These are phyloP conservation scores for Rugosomyces carneus DNA, from an alignment of 1,284 basidiomycete genomes.

Conservation along the genomic window DNA sequence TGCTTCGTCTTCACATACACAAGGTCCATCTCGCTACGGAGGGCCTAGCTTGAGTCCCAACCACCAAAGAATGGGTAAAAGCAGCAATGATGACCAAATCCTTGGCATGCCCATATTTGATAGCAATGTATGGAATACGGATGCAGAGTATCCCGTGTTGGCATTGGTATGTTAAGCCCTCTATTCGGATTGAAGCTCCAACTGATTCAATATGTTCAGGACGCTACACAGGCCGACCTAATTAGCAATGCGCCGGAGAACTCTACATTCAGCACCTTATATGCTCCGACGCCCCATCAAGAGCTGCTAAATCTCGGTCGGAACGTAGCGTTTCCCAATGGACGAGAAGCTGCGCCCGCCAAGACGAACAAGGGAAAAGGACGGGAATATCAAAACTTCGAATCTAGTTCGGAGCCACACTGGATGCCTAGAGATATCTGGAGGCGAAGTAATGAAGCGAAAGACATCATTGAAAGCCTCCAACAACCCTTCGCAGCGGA, in stretches of 20 bases:
- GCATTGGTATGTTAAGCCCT: slow-evolving; percentile 37
- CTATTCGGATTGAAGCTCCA: slow-evolving; percentile 3
- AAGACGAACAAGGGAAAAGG: slow-evolving; percentile 38
- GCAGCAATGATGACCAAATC: not conserved
- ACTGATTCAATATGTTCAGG: slow-evolving; percentile 26
- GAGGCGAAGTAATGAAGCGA: slow-evolving; percentile 1
- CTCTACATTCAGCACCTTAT: slow-evolving; percentile 39
- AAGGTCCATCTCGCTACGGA: slow-evolving; percentile 47
- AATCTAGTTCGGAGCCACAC: slow-evolving; percentile 39
- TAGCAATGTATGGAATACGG: slow-evolving; percentile 38
- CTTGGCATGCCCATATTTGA: slow-evolving; percentile 36
- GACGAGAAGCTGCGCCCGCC: slow-evolving; percentile 30
- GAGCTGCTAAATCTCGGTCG: slow-evolving; percentile 1
- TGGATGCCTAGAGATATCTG: slow-evolving; percentile 22
- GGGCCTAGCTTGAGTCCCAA: slow-evolving; percentile 24
- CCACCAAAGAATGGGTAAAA: not conserved
- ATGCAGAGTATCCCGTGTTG: slow-evolving; percentile 40
- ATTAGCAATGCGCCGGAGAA: slow-evolving; percentile 47
- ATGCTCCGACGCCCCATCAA: slow-evolving; percentile 46
- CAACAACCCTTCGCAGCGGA: not conserved
- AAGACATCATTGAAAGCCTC: slow-evolving; percentile 18
- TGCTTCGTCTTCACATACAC: slow-evolving; percentile 29
- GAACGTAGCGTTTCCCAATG: slow-evolving; percentile 32
- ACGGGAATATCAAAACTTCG: slow-evolving; percentile 29
- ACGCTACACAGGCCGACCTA: slow-evolving; percentile 52